Percentiles rank a stretch among this genome's conserved stretches.
Evolutionary conservation across 2,329 filamentous ascomycete genomes (phyloP).

Genomic region (Onygenales sp.): DNA sequence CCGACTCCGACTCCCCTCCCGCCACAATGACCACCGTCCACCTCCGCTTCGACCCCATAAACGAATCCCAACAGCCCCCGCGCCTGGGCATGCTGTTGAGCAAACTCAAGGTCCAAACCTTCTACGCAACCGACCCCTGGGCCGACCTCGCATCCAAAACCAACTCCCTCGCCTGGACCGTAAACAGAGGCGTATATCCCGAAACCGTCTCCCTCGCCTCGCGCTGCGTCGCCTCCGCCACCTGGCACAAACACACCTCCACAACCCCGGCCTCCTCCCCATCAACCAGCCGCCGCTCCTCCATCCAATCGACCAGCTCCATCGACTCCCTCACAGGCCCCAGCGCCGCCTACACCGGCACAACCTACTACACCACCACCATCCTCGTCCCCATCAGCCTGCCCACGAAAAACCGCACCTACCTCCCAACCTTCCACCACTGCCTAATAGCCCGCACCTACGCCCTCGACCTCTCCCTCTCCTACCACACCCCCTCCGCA

Average conservation of each 20-base stretch:
- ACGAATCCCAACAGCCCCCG: constrained; percentile 42
- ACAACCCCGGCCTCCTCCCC: constrained; percentile 32
- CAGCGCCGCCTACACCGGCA: constrained; percentile 34
- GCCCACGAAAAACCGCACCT: constrained; percentile 47
- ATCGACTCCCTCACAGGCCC: constrained; percentile 22
- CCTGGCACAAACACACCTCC: constrained; percentile 44
- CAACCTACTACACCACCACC: constrained; percentile 51
- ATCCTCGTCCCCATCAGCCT: constrained; percentile 55
- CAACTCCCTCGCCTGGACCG: constrained; percentile 28
- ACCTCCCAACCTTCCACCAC: constrained; percentile 60
- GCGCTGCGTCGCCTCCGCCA: constrained; percentile 47
- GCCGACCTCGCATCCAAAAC: constrained; percentile 39
- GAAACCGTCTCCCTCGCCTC: constrained; percentile 46
- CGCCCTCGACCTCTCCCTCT: constrained; percentile 49
- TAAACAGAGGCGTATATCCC: constrained; percentile 43
- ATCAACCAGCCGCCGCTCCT: constrained; percentile 20
- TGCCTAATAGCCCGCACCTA: constrained; percentile 59
- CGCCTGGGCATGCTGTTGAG: constrained; percentile 42
- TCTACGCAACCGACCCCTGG: constrained; percentile 45
- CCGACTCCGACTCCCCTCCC: constrained; percentile 26
- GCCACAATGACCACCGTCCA: constrained; percentile 48
- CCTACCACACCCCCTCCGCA: constrained; percentile 42
- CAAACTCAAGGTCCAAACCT: constrained; percentile 50
- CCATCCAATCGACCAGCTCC: constrained; percentile 15
- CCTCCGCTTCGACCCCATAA: constrained; percentile 52